These are phyloP conservation scores for Cryptococcus jaspeensis DNA, from an alignment of 1,284 basidiomycete species.

Conservation along the genomic window DNA sequence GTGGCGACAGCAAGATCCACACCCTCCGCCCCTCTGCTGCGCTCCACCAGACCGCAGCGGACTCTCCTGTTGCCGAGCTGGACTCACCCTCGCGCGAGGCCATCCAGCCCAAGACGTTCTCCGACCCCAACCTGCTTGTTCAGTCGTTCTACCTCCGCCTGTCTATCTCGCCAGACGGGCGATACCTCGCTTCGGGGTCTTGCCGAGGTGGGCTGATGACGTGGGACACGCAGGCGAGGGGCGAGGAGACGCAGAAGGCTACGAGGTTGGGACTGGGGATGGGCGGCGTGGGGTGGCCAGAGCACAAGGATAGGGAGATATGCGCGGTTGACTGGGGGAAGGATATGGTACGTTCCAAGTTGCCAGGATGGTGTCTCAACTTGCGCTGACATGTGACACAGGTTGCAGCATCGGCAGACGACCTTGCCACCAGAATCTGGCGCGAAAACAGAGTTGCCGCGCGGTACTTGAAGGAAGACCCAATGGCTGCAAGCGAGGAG, in stretches of 20 bases:
- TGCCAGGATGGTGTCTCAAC: no score
- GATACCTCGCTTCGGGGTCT: slow-evolving; percentile 43
- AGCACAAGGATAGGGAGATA: slow-evolving; percentile 35
- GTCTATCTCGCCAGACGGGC: slow-evolving; percentile 43
- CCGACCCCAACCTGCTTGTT: slow-evolving; percentile 38
- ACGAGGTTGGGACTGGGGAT: slow-evolving; percentile 19
- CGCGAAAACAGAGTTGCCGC: slow-evolving; percentile 26
- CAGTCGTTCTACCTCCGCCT: slow-evolving; percentile 46
- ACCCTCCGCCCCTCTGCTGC: slow-evolving; percentile 36
- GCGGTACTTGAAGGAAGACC: slow-evolving; percentile 19
- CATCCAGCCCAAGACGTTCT: slow-evolving; percentile 36
- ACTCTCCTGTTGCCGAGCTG: not conserved
- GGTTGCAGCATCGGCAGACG: slow-evolving; percentile 47
- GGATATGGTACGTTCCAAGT: slow-evolving; percentile 24
- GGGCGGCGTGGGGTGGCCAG: slow-evolving; percentile 18
- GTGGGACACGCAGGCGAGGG: slow-evolving; percentile 33
- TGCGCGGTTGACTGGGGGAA: slow-evolving; percentile 48
- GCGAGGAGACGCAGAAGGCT: slow-evolving; percentile 15
- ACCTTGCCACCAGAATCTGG: slow-evolving; percentile 46
- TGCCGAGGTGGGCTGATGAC: slow-evolving; percentile 42
- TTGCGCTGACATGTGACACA: slow-evolving; percentile 4
- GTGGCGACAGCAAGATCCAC: slow-evolving; percentile 44
- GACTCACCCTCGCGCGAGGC: slow-evolving; percentile 10
- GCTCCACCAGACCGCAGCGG: not conserved
- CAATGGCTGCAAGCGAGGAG: slow-evolving; percentile 9